phyloP scores from a whole-genome alignment of 148 eudicot species.

The Salicornia ramosissima region DNA sequence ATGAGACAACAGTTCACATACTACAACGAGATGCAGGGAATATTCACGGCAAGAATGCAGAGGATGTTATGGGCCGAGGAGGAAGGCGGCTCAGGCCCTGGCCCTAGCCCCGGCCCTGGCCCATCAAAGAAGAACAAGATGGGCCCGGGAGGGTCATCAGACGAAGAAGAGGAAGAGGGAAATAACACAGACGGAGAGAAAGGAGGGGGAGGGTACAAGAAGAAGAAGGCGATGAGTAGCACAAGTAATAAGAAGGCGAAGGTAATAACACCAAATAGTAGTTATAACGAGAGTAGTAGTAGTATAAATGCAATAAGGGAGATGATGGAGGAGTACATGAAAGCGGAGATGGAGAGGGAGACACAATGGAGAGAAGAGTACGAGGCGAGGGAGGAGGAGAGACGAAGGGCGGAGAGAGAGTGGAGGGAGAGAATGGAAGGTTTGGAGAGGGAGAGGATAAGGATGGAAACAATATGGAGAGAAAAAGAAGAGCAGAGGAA shows the following conservation, averaged over 20 bases:
- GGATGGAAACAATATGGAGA: constrained; percentile 69
- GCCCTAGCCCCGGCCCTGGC: constrained; percentile 23
- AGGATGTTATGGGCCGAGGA: constrained; percentile 85
- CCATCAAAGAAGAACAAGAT: constrained; percentile 37
- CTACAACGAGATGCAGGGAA: constrained; percentile 77
- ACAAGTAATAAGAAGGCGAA: constrained; percentile 17
- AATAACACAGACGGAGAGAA: constrained; percentile 38
- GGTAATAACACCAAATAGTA: neutral
- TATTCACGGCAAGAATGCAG: constrained; percentile 76
- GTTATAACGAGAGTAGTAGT: constrained; percentile 8
- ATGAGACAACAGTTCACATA: constrained; percentile 81
- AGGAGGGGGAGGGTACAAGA: neutral
- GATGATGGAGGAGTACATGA: constrained; percentile 69
- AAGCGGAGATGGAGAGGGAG: constrained; percentile 62
- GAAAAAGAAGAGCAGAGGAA: constrained; percentile 77
- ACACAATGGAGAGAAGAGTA: constrained; percentile 54
- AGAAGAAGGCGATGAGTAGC: neutral
- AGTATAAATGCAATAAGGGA: constrained; percentile 42
- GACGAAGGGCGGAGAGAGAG: constrained; percentile 58
- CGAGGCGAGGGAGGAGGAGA: constrained; percentile 76
- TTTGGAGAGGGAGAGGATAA: constrained; percentile 65
- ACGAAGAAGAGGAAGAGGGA: constrained; percentile 67
- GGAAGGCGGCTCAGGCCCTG: constrained; percentile 40
- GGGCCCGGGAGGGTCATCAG: constrained; percentile 36
- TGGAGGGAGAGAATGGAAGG: constrained; percentile 79